Percentiles rank a stretch among this genome's conserved stretches.
These are phyloP conservation scores for Sporisorium graminicola DNA, from an alignment of 1,284 basidiomycete species.

Conservation along the genomic window DNA sequence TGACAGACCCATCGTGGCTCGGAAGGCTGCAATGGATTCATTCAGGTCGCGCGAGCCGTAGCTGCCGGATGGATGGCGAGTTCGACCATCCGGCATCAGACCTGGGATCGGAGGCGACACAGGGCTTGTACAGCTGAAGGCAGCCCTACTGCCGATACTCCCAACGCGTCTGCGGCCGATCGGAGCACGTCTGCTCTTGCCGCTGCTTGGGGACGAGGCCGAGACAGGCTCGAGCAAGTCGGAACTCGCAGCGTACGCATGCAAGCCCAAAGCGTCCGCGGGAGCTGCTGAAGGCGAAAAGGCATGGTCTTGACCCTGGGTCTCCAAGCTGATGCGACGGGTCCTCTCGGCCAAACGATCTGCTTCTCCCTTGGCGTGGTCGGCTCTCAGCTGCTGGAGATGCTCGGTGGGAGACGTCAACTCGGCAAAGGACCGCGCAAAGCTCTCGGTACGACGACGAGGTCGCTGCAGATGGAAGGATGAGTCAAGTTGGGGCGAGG, in stretches of 20 bases:
- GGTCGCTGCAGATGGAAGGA: conserved; percentile 12
- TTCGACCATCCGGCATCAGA: conserved; percentile 49
- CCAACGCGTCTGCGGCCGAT: conserved; percentile 12
- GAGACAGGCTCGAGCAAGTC: conserved; percentile 14
- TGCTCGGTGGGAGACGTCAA: conserved; percentile 40
- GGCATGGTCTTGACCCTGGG: neutral
- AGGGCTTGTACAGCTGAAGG: conserved; percentile 25
- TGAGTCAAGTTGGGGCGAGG: neutral
- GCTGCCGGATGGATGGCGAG: conserved; percentile 48
- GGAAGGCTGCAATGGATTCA: conserved; percentile 48
- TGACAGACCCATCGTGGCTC: conserved; percentile 43
- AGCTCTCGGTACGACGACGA: conserved; percentile 44
- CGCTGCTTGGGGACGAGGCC: neutral
- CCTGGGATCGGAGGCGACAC: conserved; percentile 35
- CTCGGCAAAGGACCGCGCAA: conserved; percentile 50
- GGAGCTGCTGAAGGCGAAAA: conserved; percentile 17
- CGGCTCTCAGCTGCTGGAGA: conserved; percentile 40
- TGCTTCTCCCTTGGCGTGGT: conserved; percentile 27
- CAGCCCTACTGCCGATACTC: conserved; percentile 14
- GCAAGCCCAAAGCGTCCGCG: conserved; percentile 21
- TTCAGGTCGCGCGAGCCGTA: conserved; percentile 40
- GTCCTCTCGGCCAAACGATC: conserved; percentile 26
- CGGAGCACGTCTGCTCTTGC: neutral
- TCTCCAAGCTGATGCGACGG: conserved; percentile 22
- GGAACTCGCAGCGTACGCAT: neutral